Conservation (phyloP, 306 rosid genomes). For the Benincasa hispida region DNA sequence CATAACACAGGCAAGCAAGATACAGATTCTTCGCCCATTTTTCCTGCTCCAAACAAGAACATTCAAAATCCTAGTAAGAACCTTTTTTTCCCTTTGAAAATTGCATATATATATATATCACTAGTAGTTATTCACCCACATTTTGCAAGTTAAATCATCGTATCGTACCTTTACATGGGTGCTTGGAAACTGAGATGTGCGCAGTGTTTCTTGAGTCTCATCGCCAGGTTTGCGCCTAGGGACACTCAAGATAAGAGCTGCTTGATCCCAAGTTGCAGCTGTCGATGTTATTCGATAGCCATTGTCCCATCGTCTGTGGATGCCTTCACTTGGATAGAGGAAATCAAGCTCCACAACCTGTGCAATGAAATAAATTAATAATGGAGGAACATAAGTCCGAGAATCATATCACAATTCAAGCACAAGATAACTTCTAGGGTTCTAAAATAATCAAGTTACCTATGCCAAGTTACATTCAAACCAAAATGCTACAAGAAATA, state of each 20-base stretch:
- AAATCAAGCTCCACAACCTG: conserved; percentile 98
- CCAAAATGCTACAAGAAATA: background rate
- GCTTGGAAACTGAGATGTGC: conserved; percentile 89
- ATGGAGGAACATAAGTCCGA: background rate
- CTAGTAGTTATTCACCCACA: background rate
- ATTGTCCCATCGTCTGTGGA: conserved; percentile 87
- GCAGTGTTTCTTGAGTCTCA: conserved; percentile 93
- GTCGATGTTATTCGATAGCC: conserved; percentile 88
- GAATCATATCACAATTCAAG: background rate
- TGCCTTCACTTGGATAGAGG: conserved; percentile 96
- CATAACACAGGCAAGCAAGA: conserved; percentile 79
- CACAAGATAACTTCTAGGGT: background rate
- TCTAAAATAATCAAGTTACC: background rate
- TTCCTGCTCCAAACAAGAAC: conserved; percentile 37
- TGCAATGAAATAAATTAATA: background rate
- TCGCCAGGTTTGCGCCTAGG: conserved; percentile 77
- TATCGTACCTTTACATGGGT: conserved; percentile 84
- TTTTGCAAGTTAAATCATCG: background rate
- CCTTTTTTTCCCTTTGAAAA: background rate
- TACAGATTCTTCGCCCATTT: conserved; percentile 89
- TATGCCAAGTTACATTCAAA: background rate
- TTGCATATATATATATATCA: background rate
- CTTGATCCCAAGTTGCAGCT: conserved; percentile 93
- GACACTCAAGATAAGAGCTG: conserved; percentile 85
- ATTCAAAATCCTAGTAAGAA: background rate